Evolutionary conservation across 2,329 filamentous ascomycete species (phyloP).

Genomic region (Meredithiella fracta): DNA sequence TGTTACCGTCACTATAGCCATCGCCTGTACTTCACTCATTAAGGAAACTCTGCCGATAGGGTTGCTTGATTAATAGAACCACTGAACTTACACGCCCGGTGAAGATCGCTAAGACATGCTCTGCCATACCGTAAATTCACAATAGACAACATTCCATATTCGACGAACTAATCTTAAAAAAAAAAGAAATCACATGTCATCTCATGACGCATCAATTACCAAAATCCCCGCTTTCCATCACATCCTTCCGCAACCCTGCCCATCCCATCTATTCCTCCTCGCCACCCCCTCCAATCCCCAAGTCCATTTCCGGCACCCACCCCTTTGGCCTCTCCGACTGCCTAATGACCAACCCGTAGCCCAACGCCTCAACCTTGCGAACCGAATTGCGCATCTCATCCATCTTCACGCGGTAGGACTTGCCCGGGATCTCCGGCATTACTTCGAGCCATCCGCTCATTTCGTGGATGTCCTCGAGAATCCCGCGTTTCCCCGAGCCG

Average conservation of each 20-base stretch:
- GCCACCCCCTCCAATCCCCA: background rate
- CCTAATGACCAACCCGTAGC: constrained; percentile 75
- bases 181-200: no score
- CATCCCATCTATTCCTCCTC: background rate
- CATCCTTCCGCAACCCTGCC: background rate
- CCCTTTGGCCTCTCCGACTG: constrained; percentile 80
- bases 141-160: no score
- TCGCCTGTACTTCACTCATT: no score
- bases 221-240: background rate
- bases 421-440: constrained; percentile 41
- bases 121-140: no score
- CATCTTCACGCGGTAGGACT: constrained; percentile 59
- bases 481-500: constrained; percentile 32
- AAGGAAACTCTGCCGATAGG: no score
- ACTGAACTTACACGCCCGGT: no score
- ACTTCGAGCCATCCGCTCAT: constrained; percentile 63
- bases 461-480: constrained; percentile 66
- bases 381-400: constrained; percentile 77
- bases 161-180: no score
- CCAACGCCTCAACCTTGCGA: constrained; percentile 79
- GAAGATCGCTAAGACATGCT: no score
- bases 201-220: no score
- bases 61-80: no score
- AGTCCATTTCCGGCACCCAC: constrained; percentile 64
- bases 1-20: no score